Conservation (phyloP, 225 moss, liverwort and hornwort species). For the Antitrichia curtipendula region DNA sequence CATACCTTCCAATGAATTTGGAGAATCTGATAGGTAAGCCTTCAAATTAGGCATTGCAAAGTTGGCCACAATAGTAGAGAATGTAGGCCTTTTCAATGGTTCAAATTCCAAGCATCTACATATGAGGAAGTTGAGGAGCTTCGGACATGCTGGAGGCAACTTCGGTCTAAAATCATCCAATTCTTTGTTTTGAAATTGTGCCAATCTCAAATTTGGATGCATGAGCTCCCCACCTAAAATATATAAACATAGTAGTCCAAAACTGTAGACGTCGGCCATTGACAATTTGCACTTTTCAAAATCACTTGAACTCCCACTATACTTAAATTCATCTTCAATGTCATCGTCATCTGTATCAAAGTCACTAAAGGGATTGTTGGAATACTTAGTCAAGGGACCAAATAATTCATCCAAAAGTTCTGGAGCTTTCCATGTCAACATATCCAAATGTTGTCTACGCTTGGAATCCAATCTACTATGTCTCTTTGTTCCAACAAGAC, state of each 20-base stretch:
- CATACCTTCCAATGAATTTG: not conserved
- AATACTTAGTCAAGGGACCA: not conserved
- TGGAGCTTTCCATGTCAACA: not conserved
- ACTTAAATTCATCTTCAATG: too few species aligned
- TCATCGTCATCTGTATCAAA: not conserved
- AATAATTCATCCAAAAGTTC: not conserved
- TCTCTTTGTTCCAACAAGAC: not conserved
- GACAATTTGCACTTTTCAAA: not conserved
- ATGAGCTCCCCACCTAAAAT: not conserved
- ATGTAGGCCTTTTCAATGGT: not conserved
- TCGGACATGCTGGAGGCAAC: accelerated
- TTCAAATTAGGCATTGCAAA: accelerated
- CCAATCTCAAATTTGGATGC: not conserved
- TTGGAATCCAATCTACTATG: not conserved
- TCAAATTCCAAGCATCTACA: not conserved
- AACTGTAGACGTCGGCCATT: not conserved
- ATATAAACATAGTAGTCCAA: not conserved
- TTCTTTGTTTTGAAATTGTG: not conserved
- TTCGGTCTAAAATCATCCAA: not conserved
- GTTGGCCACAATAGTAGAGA: not conserved
- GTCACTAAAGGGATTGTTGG: accelerated
- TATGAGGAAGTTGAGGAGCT: not conserved
- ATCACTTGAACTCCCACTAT: too few species aligned
- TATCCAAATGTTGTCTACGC: not conserved
- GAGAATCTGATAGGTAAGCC: not conserved